Conservation (phyloP, 768 basidiomycete species). For the Boletus speciosus region DNA sequence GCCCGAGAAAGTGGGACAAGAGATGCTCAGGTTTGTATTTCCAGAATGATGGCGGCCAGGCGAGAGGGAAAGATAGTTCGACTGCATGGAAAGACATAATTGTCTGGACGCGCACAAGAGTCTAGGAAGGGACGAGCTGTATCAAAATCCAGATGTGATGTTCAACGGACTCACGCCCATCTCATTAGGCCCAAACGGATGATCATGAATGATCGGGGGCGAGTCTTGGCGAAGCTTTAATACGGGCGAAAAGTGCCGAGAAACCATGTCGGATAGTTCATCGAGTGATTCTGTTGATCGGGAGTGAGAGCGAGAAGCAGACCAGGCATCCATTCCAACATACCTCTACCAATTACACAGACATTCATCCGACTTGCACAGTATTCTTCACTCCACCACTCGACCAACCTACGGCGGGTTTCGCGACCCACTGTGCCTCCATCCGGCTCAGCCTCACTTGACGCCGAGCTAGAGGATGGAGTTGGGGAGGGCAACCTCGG, state of each 20-base stretch:
- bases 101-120: constrained; percentile 82
- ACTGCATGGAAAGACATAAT: constrained; percentile 83
- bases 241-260: constrained; percentile 69
- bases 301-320: background rate
- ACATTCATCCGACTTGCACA: constrained; percentile 80
- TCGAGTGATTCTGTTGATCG: constrained; percentile 64
- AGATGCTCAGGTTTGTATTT: constrained; percentile 74
- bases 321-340: background rate
- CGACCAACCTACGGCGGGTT: constrained; percentile 69
- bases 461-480: constrained; percentile 50
- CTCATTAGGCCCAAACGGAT: constrained; percentile 71
- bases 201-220: constrained; percentile 63
- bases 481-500: constrained; percentile 59
- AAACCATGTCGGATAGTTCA: constrained; percentile 59
- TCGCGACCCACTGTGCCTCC: constrained; percentile 78
- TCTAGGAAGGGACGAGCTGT: constrained; percentile 40
- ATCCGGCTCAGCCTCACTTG: constrained; percentile 64
- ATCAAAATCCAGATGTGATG: constrained; percentile 2
- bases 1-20: constrained; percentile 80
- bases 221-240: constrained; percentile 57
- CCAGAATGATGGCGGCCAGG: constrained; percentile 70
- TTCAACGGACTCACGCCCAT: constrained; percentile 55
- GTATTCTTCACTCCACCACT: constrained; percentile 84
- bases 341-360: constrained; percentile 78
- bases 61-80: constrained; percentile 78